Conservation (phyloP, 2,329 filamentous ascomycete genomes). For the Fusarium scirpi region DNA sequence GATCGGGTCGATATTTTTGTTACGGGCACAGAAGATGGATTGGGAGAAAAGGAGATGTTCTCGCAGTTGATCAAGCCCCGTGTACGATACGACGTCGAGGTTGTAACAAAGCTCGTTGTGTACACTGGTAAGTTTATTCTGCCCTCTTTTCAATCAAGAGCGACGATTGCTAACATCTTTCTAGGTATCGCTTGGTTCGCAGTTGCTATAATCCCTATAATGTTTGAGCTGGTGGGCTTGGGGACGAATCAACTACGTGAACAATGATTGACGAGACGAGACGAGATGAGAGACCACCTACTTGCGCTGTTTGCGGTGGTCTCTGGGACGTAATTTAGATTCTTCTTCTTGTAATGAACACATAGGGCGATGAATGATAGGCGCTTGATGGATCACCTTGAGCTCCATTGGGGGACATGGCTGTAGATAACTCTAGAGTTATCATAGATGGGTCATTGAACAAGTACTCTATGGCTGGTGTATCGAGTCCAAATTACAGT, state of each 20-base stretch:
- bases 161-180: slow-evolving; percentile 5
- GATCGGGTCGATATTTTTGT: slow-evolving; percentile 52
- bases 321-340: slow-evolving; percentile 36
- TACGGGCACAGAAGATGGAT: slow-evolving; percentile 58
- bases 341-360: slow-evolving; percentile 36
- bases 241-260: slow-evolving; percentile 56
- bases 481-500: background rate
- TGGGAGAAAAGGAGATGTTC: slow-evolving; percentile 84
- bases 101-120: slow-evolving; percentile 95
- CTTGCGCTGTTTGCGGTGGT: slow-evolving; percentile 14
- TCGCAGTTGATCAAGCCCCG: slow-evolving; percentile 84
- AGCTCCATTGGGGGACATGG: slow-evolving; percentile 7
- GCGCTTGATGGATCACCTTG: slow-evolving; percentile 34
- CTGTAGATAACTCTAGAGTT: slow-evolving; percentile 25
- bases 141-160: too few relatives aligned
- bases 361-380: slow-evolving; percentile 39
- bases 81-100: slow-evolving; percentile 97
- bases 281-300: slow-evolving; percentile 12
- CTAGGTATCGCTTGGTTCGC: slow-evolving; percentile 86
- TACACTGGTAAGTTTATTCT: slow-evolving; percentile 82
- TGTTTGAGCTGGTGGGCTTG: slow-evolving; percentile 73
- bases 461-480: background rate
- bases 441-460: slow-evolving; percentile 2
- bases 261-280: slow-evolving; percentile 38
- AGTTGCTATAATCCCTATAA: slow-evolving; percentile 77